A percentile compares a stretch with the other conserved stretches of the same genome.
Conservation (phyloP, 306 rosid species). For the Hippophae rhamnoides region DNA sequence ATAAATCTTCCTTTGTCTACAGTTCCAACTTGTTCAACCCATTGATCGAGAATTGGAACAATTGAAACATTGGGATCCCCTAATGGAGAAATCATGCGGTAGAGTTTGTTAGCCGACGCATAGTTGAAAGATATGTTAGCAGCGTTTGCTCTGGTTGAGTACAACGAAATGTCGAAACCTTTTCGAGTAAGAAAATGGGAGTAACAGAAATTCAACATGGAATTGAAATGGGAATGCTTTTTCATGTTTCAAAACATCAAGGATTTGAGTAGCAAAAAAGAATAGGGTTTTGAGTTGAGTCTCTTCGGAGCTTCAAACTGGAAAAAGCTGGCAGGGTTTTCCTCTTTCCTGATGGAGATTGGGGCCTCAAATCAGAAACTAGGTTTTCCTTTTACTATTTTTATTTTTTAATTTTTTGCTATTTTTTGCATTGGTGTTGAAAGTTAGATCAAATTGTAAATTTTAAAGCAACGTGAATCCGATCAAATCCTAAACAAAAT, state of each 20-base stretch:
- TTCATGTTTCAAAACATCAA: conserved; percentile 6
- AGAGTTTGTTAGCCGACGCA: not conserved
- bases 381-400: no score
- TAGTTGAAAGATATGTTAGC: not conserved
- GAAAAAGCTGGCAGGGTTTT: no score
- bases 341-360: no score
- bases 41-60: conserved; percentile 16
- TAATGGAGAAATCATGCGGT: conserved; percentile 12
- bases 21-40: conserved; percentile 10
- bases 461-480: no score
- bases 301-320: no score
- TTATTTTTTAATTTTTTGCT: no score
- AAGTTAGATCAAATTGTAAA: no score
- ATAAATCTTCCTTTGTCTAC: not conserved
- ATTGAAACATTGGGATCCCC: conserved; percentile 2
- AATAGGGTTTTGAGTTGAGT: no score
- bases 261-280: no score
- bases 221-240: not conserved
- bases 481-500: no score
- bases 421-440: no score
- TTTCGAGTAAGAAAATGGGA: conserved; percentile 9
- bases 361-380: no score
- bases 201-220: not conserved
- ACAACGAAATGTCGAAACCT: not conserved
- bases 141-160: conserved; percentile 3